Base-by-base conservation (phyloP, 106 monocot species). In the Iris macrosiphon region DNA sequence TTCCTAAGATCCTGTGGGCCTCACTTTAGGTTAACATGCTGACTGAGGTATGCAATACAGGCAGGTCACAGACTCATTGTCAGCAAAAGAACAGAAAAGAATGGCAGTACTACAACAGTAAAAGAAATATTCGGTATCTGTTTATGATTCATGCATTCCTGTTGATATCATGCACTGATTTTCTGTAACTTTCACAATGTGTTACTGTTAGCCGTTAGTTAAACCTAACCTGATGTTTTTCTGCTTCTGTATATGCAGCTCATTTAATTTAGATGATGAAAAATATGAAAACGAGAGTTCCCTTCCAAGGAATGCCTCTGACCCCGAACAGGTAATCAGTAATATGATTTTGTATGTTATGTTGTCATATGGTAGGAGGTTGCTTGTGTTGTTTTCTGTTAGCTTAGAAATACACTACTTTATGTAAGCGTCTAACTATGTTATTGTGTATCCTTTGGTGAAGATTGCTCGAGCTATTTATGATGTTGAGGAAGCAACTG, bases 401-500 rank as follows among this genome's bases (percentile, higher is more conserved):
- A n/a, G n/a, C 16, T 50, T 50, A 14, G 27, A n/a, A 50, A 7
- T 53, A 18, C 20, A 32, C 19, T 53, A 10, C 52, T 17, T n/a
- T 41, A 27, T 58, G 31, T 16, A 30, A 58, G 27, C 12, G 46
- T 49, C 57, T 67, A 57, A 58, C 29, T 28, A 13, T 63, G n/a
- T 59, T 53, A n/a, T 41, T 18, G 20, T 46, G 12, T 53, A 1
- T 26, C 12, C 29, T 6, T 60, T 28, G 26, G 20, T 23, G 31
- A 62, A 91, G 98, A 82, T 98, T 75, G 49, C 83, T 18, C 82
- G 80, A 70, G 98, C 98, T 44, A 73, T 98, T 46, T 91, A 83
- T 63, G 98, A 98, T 71, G 78, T 84, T 64, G 98, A 98, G 54
- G 98, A 98, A 80, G 83, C 98, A 40, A 98, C 98, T 62, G 62